Evolutionary conservation across 164 flowering plant species (phyloP).

Genomic region (Piper betle): DNA sequence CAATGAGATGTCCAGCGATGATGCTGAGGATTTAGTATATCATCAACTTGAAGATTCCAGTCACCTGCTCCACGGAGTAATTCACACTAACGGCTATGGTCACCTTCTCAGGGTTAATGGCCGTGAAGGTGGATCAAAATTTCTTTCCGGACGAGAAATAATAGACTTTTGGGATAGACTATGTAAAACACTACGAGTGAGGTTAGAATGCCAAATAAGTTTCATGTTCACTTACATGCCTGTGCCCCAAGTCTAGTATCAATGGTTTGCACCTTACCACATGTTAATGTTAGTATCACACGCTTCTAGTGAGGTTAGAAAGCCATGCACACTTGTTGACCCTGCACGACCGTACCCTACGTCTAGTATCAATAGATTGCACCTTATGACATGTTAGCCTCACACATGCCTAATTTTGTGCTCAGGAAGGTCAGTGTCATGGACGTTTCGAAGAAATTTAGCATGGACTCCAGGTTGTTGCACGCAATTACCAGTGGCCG

Average conservation of each 20-base stretch:
- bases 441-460: conserved; percentile 81
- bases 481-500: conserved; percentile 57
- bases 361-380: too few species aligned
- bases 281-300: too few species aligned
- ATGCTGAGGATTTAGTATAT: conserved; percentile 65
- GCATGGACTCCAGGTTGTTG: conserved; percentile 60
- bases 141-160: conserved; percentile 62
- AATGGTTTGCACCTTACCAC: too few species aligned
- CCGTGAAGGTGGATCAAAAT: conserved; percentile 67
- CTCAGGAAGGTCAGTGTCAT: conserved; percentile 72
- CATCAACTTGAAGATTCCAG: conserved; percentile 54
- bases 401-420: background rate
- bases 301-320: too few species aligned
- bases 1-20: conserved; percentile 38
- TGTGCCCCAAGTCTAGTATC: too few species aligned
- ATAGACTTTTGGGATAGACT: conserved; percentile 91
- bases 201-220: too few species aligned
- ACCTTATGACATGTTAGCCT: too few species aligned
- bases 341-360: too few species aligned
- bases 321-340: too few species aligned
- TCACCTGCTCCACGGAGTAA: conserved; percentile 75
- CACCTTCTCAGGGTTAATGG: conserved; percentile 89
- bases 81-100: conserved; percentile 78
- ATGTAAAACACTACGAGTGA: conserved; percentile 53
- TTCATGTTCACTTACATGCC: too few species aligned